Base-by-base conservation (phyloP, 306 rosid species). In the Lupinus albus region DNA sequence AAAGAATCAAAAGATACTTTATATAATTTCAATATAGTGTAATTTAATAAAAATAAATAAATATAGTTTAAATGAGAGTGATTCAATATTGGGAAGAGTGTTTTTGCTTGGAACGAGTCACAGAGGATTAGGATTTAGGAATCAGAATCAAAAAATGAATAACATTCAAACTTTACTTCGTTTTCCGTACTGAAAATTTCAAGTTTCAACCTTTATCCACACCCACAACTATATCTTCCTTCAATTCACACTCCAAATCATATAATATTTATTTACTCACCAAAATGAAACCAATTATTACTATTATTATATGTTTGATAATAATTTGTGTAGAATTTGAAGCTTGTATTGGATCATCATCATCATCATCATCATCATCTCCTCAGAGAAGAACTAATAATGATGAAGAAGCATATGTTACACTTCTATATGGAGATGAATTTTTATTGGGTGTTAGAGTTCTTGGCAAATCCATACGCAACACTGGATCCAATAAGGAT, bases 391-490 rank as follows among this genome's bases (percentile, higher is more conserved):
- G 80, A 6, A 32, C 7, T 32, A 32, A 4, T 28, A 28, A 32
- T 32, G 7, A 4, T 32, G 72, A 79, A 35, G 88, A 88, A 67
- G 99, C 99, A 52, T 94, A 94, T 39, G 99, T 80, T 59, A 94
- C 99, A 68, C 96, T 94, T 4, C 53, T 94, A 54, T 94, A 94
- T 63, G 99, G 99, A 5, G 99, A 94, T 80, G 99, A 94, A 78
- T 94, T 94, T 78, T 75, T 90, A 30, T 70, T 94, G 83, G 99
- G 99, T 1, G 99, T 90, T 65, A 78, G 99, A 71, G 99, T 94
- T 71, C 89, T 94, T 12, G 99, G 99, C 0, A 94, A 88, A 73
- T 94, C 99, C 39, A 86, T 94, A 12, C 89, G 95, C 41, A 84
- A 88, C 78, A 85, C 92, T 61, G 86, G 96, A 73, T 84, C 97